Conservation (phyloP, 1,139 yeast species). For the Yamadazyma oceani region DNA sequence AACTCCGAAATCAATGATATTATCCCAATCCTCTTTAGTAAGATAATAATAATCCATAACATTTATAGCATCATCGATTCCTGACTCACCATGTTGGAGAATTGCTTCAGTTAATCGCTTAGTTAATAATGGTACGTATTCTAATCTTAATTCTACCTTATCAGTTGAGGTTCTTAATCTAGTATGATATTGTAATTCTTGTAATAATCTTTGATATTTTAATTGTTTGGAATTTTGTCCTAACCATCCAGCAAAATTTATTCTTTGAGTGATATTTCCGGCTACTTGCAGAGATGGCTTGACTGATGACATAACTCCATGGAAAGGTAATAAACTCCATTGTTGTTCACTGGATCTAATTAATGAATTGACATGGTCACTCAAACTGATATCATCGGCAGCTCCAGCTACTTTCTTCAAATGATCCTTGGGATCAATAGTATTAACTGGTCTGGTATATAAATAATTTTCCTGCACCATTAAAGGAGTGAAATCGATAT, state of each 20-base stretch:
- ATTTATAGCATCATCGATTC: constrained; percentile 62
- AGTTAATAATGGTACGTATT: constrained; percentile 68
- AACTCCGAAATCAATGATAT: constrained; percentile 75
- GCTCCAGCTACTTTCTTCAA: constrained; percentile 71
- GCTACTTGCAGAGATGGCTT: constrained; percentile 76
- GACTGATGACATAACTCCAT: constrained; percentile 85
- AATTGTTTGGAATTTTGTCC: constrained; percentile 88
- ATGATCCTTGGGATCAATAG: constrained; percentile 44
- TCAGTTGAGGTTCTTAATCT: constrained; percentile 78
- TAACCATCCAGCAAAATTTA: constrained; percentile 81
- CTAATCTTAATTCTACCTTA: constrained; percentile 70
- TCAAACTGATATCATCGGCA: constrained; percentile 78
- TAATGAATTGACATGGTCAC: constrained; percentile 76
- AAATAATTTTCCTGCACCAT: constrained; percentile 96
- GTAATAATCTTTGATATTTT: constrained; percentile 76
- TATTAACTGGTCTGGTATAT: constrained; percentile 56
- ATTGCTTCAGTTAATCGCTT: constrained; percentile 59
- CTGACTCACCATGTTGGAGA: constrained; percentile 49
- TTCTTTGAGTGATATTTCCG: constrained; percentile 69
- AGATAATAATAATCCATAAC: constrained; percentile 81
- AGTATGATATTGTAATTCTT: constrained; percentile 87
- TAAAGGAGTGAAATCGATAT: constrained; percentile 89
- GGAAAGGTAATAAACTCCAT: constrained; percentile 94
- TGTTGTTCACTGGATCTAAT: constrained; percentile 93
- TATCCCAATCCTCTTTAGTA: constrained; percentile 91